Conservation (phyloP, 208 protist species). For the Lotmaria passim region DNA sequence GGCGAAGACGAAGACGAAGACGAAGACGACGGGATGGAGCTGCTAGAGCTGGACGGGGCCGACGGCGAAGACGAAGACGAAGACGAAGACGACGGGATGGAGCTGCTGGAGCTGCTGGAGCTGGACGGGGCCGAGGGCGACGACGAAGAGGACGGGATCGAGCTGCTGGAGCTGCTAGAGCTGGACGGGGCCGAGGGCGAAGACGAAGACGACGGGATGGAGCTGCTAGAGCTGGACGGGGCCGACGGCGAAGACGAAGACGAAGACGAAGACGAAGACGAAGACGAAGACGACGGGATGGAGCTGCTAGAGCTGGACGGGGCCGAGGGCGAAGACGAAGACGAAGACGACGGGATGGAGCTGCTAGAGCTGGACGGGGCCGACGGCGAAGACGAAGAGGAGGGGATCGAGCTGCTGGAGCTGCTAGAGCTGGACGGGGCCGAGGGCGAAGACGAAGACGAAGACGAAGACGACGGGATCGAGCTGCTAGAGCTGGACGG, state of each 20-base stretch:
- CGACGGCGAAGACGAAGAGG: constrained; percentile 8
- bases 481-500: too few relatives aligned
- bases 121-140: not conserved
- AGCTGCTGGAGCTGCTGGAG: not conserved
- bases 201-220: too few relatives aligned
- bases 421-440: too few relatives aligned
- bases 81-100: not conserved
- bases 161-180: constrained; percentile 9
- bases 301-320: not conserved
- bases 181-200: too few relatives aligned
- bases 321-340: not conserved
- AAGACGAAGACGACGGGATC: too few relatives aligned
- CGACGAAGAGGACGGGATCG: constrained; percentile 7
- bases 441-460: too few relatives aligned
- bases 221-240: too few relatives aligned
- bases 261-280: too few relatives aligned
- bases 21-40: too few relatives aligned
- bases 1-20: too few relatives aligned
- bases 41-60: not conserved
- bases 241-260: too few relatives aligned
- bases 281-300: too few relatives aligned
- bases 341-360: not conserved
- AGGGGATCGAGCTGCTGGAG: constrained; percentile 1
- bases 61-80: constrained; percentile 10
- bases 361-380: not conserved